Base-by-base conservation (phyloP, 2,329 filamentous ascomycete genomes). In the Colletotrichum gigasporum region DNA sequence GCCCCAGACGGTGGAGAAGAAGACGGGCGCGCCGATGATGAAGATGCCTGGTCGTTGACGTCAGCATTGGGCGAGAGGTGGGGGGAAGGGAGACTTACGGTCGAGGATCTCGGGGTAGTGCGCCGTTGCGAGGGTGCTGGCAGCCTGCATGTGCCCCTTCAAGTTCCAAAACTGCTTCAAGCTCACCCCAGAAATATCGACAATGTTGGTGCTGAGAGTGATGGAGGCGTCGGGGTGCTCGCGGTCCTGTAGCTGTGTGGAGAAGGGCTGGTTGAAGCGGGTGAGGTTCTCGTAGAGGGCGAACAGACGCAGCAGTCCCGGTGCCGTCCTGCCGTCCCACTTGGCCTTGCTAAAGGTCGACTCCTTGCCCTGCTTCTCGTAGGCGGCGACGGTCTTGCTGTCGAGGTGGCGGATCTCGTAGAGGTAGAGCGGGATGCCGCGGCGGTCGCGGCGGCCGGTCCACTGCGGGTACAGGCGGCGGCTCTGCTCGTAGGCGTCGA, bases 111-210 rank as follows among this genome's bases (percentile, higher is more conserved):
- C 95, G 1, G 95, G 95, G 75, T 97, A 98, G 79, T 97, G 92
- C 5, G 94, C 93, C 3, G 94, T 97, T 5, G 95, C 95, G 57
- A 97, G 83, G 64, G 90, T 87, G 73, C 91, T 94, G 2, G 94
- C 94, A 72, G 94, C 91, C 80, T 97, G 94, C 94, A 98, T 97
- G 77, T 97, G 95, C 22, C 81, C 82, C 82, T 96, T 96, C 67
- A 98, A 79, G 78, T 96, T 96, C 95, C 95, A 97, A 76, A 97
- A 97, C 80, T 96, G 94, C 81, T 92, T 93, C 76, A 98, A 78
- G 5, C 93, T 93, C 24, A 97, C 94, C 12, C 90, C 90, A 14
- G 89, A 91, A 68, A 98, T 93, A 76, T 98, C 95, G 62, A 97
- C 94, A 71, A 98, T 97, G 79, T 97, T 97, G 71, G 92, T 97